Conservation (phyloP, 75 land plant genomes). For the Adiantum capillusveneris region DNA sequence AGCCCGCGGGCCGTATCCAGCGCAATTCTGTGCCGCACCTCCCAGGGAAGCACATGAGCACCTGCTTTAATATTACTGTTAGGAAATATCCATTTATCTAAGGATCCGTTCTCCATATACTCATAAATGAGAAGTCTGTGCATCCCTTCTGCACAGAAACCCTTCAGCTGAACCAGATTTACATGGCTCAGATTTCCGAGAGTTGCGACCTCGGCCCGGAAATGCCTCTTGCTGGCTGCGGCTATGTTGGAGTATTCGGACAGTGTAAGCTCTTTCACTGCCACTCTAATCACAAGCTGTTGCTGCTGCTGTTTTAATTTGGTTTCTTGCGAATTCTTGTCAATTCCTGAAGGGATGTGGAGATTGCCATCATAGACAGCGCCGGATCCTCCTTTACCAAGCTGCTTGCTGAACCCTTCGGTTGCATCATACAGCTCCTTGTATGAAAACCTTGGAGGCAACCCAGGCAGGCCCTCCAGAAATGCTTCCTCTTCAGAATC, state of each 20-base stretch:
- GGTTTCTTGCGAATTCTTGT: too few relatives aligned
- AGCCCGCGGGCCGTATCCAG: constrained; percentile 59
- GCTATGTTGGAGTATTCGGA: neutral
- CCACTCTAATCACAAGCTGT: neutral
- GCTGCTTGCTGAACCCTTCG: constrained; percentile 8
- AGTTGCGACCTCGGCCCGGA: constrained; percentile 11
- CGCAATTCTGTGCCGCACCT: constrained; percentile 49
- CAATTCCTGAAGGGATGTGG: neutral
- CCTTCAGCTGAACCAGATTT: constrained; percentile 17
- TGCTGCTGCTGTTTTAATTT: too few relatives aligned
- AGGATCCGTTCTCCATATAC: constrained; percentile 51
- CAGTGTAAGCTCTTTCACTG: neutral
- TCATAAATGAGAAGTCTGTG: constrained; percentile 52
- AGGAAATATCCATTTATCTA: constrained; percentile 51
- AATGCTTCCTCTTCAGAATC: constrained; percentile 7
- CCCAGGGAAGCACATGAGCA: constrained; percentile 41
- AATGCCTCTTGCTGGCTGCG: constrained; percentile 11
- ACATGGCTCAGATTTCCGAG: constrained; percentile 15
- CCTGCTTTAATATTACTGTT: constrained; percentile 11
- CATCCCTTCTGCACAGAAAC: constrained; percentile 15
- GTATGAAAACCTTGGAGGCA: constrained; percentile 12
- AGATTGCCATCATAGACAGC: constrained; percentile 16
- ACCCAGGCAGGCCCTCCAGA: constrained; percentile 3
- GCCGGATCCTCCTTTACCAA: constrained; percentile 22
- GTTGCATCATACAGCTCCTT: constrained; percentile 11